These are phyloP conservation scores for Alternaria burnsii DNA, from an alignment of 2,329 filamentous ascomycete genomes.

Conservation along the genomic window DNA sequence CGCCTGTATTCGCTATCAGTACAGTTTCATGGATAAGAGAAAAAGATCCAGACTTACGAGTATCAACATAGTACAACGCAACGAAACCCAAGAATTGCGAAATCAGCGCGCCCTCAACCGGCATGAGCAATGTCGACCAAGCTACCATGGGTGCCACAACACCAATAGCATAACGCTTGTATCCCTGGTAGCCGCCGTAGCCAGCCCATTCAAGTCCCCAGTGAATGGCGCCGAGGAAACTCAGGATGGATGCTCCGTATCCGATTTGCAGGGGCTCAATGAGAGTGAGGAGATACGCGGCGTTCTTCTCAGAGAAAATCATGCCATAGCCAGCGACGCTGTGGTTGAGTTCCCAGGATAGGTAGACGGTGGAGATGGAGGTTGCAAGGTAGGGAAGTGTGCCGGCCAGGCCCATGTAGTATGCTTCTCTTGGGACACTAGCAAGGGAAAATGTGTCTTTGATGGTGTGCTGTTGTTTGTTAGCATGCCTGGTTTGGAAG, in stretches of 20 bases:
- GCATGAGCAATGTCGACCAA: conserved; percentile 89
- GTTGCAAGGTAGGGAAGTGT: conserved; percentile 76
- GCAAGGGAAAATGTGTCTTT: conserved; percentile 58
- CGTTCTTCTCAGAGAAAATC: conserved; percentile 74
- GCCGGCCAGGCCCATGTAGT: conserved; percentile 60
- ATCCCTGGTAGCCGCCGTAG: conserved; percentile 72
- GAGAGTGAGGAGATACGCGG: conserved; percentile 74
- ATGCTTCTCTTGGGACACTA: conserved; percentile 58
- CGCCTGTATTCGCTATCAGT: conserved; percentile 51
- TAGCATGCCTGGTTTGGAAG: neutral
- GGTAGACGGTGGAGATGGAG: conserved; percentile 80
- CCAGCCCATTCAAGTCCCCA: conserved; percentile 89
- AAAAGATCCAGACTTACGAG: conserved; percentile 38
- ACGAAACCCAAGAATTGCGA: conserved; percentile 86
- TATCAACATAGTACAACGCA: conserved; percentile 84
- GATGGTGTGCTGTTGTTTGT: conserved; percentile 53
- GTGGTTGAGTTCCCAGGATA: conserved; percentile 83
- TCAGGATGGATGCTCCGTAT: conserved; percentile 91
- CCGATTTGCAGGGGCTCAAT: conserved; percentile 90
- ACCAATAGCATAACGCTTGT: conserved; percentile 83
- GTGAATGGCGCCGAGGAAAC: conserved; percentile 91
- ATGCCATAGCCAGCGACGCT: conserved; percentile 68
- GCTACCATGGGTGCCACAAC: conserved; percentile 80
- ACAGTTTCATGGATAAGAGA: neutral
- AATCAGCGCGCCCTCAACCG: conserved; percentile 84